phyloP scores from a whole-genome alignment of 257 asterid genomes.

The Thymus quinquecostatus region DNA sequence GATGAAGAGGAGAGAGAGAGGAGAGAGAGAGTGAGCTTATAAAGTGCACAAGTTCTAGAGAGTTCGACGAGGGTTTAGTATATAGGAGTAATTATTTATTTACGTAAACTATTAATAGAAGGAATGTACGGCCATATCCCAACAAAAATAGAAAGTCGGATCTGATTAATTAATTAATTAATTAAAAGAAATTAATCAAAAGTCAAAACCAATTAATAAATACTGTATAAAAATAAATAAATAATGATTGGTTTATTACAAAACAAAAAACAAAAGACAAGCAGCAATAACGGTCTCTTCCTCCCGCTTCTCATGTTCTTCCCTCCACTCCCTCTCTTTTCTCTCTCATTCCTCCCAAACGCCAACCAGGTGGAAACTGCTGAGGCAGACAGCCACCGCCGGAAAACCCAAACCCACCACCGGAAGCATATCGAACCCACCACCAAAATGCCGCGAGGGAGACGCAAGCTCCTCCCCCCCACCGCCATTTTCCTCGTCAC shows the following conservation, averaged over 20 bases:
- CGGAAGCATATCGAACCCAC: slow-evolving; percentile 17
- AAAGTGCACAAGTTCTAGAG: slow-evolving; percentile 36
- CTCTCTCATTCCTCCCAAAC: slow-evolving; percentile 38
- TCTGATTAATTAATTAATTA: too few relatives aligned
- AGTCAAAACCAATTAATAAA: too few relatives aligned
- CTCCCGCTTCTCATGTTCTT: slow-evolving; percentile 38
- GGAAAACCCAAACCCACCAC: slow-evolving; percentile 21
- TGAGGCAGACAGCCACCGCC: slow-evolving; percentile 29
- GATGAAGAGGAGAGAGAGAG: neutral
- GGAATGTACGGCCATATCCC: neutral
- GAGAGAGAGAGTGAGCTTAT: slow-evolving; percentile 19
- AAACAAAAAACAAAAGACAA: neutral
- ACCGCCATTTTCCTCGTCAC: slow-evolving; percentile 25
- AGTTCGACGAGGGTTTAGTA: slow-evolving; percentile 38
- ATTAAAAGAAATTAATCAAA: too few relatives aligned
- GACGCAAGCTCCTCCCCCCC: slow-evolving; percentile 28
- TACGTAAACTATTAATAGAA: too few relatives aligned
- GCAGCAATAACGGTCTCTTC: slow-evolving; percentile 23
- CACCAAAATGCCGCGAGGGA: slow-evolving; percentile 47
- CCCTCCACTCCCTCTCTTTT: slow-evolving; percentile 17
- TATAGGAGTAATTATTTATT: too few relatives aligned
- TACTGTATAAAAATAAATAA: neutral
- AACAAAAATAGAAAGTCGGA: too few relatives aligned
- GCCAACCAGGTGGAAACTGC: slow-evolving; percentile 34
- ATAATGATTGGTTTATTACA: neutral